Evolutionary conservation across 2,329 filamentous ascomycete species (phyloP), one percentile per base, ranked within the genome.

Genomic region (Blastomyces percursus): DNA sequence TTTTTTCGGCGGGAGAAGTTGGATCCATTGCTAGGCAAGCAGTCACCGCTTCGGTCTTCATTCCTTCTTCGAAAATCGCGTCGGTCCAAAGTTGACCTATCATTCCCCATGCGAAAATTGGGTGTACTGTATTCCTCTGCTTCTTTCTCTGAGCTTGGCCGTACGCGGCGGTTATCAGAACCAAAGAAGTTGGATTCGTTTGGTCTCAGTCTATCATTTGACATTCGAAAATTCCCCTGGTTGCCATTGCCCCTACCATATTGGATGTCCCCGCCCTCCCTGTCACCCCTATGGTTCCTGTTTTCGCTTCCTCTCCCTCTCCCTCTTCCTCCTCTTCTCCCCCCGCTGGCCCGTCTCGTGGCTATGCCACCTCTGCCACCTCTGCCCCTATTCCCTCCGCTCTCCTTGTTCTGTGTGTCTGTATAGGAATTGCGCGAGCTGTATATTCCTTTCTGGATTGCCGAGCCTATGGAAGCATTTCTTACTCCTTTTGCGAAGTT

Each of bases 381-480:
- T 38, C 35, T 38, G 35, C 9, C 35, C 9, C 35, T 2, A 11
- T 24, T 52, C 50, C 12, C 30, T 32, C 52, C 8, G 3, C 24
- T 27, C 54, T 57, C 35, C 35, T 21, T 57, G n/a, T 35, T 57
- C 32, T 42, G 35, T 35, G n/a, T 21, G 14, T n/a, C n/a, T n/a
- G n/a, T 9, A 42, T 27, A 27, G 42, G n/a, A 19, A 40, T 57
- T 42, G 54, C 54, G 54, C 11, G 54, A 57, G 54, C 8, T 42
- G 35, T 59, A 59, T 27, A 57, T 56, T 50, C 60, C 64, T 73
- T 72, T 77, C 69, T 85, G 83, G 61, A 90, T 78, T 16, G 87
- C 87, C 11, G 87, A 88, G 64, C 79, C 82, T 50, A 90, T 80
- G 51, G 85, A 86, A 27, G 82, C 81, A 69, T 77, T 70, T 64